Evolutionary conservation across 768 basidiomycete species (phyloP).

Genomic region (Cubamyces sp.): DNA sequence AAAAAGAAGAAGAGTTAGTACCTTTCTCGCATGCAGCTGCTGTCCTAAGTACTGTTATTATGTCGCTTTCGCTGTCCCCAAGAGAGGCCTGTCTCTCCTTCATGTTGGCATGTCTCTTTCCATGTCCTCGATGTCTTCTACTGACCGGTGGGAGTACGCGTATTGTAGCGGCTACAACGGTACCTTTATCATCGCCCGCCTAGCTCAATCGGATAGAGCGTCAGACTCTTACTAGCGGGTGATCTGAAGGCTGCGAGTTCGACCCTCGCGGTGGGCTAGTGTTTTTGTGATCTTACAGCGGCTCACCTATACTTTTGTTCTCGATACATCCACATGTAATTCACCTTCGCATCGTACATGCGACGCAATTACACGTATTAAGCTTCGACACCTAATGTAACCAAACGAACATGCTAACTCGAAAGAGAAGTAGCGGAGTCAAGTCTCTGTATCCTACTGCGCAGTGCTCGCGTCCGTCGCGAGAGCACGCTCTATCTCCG

Average conservation of each 20-base stretch:
- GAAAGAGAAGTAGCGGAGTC: no score
- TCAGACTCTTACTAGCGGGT: conserved; percentile 55
- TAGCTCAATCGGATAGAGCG: conserved; percentile 43
- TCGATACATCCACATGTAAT: no score
- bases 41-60: neutral
- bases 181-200: neutral
- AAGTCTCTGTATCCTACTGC: no score
- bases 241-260: conserved; percentile 68
- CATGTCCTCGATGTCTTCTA: no score
- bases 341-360: no score
- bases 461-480: neutral
- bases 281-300: neutral
- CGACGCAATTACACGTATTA: no score
- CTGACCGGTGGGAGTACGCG: no score
- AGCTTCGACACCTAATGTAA: no score
- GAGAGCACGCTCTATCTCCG: conserved; percentile 21
- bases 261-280: conserved; percentile 65
- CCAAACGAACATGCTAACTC: no score
- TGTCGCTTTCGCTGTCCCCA: neutral
- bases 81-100: no score
- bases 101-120: no score
- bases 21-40: neutral
- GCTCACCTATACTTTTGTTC: no score
- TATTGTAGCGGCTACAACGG: neutral
- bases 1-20: conserved; percentile 31